Evolutionary conservation across 1,139 yeast genomes (phyloP).

Genomic region (Blastobotrys ciferrii): DNA sequence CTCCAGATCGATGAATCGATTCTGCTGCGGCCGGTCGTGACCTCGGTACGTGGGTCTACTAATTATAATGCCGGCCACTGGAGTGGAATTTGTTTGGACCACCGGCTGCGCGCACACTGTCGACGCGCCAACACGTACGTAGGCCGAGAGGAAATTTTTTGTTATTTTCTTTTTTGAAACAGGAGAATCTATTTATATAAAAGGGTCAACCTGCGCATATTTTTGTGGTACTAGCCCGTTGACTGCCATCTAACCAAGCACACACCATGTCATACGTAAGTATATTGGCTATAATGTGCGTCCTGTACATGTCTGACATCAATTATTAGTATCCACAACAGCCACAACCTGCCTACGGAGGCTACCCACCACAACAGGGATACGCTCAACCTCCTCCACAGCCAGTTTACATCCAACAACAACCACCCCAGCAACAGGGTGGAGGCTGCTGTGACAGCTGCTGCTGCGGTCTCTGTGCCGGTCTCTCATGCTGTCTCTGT

Average conservation of each 20-base stretch:
- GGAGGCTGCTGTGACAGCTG: constrained; percentile 29
- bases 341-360: constrained; percentile 31
- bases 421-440: constrained; percentile 12
- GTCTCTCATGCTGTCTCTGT: constrained; percentile 35
- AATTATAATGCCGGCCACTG: not conserved
- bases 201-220: not conserved
- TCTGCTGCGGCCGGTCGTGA: too few species aligned
- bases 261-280: constrained; percentile 25
- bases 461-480: constrained; percentile 38
- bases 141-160: not conserved
- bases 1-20: too few species aligned
- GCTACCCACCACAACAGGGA: constrained; percentile 26
- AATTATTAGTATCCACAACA: constrained; percentile 27
- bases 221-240: too few species aligned
- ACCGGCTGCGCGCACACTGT: too few species aligned
- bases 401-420: constrained; percentile 33
- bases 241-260: too few species aligned
- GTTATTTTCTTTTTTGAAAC: not conserved
- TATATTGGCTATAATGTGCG: not conserved
- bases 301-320: not conserved
- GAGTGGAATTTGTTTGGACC: not conserved
- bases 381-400: constrained; percentile 27
- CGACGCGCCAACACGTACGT: not conserved
- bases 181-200: not conserved
- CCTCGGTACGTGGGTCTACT: too few species aligned